Base-by-base conservation (phyloP, 2,329 filamentous ascomycete genomes). In the Seiridium cupressi region DNA sequence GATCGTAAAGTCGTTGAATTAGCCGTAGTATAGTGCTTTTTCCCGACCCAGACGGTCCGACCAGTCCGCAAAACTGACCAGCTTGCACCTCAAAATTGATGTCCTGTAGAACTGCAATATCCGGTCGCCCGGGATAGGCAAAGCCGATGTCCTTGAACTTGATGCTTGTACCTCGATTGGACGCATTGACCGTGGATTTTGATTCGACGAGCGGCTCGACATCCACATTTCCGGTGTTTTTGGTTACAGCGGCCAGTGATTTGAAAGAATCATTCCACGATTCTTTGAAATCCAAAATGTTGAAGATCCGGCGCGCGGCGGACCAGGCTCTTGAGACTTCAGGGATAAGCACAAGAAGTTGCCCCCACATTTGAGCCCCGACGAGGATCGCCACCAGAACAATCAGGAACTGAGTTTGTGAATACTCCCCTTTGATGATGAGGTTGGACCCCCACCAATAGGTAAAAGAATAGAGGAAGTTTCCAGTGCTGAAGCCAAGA, bases 401-500 rank as follows among this genome's bases (percentile, higher is more conserved):
- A 64, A 88, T 86, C 66, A 89, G 82, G 72, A 89, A 89, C 3
- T 84, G 81, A 34, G 84, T 83, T 13, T 77, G 79, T 5, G 71
- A 69, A 65, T 87, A 87, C 51, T 81, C 75, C 2, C 86, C 85
- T 11, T 77, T 77, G 38, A 85, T 76, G 60, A 89, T 85, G 65
- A 85, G 82, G 67, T 83, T 84, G 0, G 84, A 76, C 11, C 87
- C 86, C 86, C 86, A 89, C 85, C 86, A 89, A 69, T 88, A 89
- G 0, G 86, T 85, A 36, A 89, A 76, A 0, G 85, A 83, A 65
- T 89, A 86, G 6, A 88, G 79, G 51, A 86, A 80, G 63, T 84
- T 86, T 31, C 83, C 80, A 11, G 78, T 72, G 53, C 75, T 77
- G 63, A 81, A 80, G 6, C 79, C 75, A 35, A 81, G 74, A 0